A percentile compares a stretch with the other conserved stretches of the same genome.
phyloP scores from a whole-genome alignment of 768 basidiomycete genomes.

The Phylloporus sp. region DNA sequence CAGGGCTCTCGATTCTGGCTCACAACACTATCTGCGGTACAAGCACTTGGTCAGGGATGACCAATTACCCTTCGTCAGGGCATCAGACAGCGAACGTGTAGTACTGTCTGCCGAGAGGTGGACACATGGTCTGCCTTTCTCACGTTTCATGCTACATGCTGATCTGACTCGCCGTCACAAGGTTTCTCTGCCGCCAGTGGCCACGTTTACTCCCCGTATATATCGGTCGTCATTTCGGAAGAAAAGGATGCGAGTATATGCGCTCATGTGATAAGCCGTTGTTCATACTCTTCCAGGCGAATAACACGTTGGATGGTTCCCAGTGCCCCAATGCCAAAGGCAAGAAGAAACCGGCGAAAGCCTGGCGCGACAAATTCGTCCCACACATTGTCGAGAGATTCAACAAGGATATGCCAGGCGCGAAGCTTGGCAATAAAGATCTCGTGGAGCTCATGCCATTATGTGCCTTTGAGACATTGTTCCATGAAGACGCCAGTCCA shows the following conservation, averaged over 20 bases:
- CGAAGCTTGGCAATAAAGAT: constrained; percentile 53
- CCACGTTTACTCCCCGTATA: constrained; percentile 39
- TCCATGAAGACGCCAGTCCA: constrained; percentile 46
- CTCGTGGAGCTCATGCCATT: constrained; percentile 60
- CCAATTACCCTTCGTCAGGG: constrained; percentile 51
- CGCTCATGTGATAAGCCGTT: neutral
- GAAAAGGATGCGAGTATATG: constrained; percentile 40
- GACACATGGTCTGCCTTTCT: constrained; percentile 45
- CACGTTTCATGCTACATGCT: neutral
- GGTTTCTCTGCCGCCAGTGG: constrained; percentile 59
- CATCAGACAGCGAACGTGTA: constrained; percentile 54
- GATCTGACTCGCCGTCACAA: constrained; percentile 23
- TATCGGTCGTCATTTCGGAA: constrained; percentile 53
- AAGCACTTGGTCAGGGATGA: constrained; percentile 38
- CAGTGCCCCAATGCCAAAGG: constrained; percentile 59
- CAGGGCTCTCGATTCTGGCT: constrained; percentile 52
- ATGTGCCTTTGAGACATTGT: constrained; percentile 78
- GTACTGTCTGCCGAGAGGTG: constrained; percentile 68
- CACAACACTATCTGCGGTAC: constrained; percentile 53
- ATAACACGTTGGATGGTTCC: constrained; percentile 64
- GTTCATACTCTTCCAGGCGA: constrained; percentile 36
- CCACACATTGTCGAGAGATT: constrained; percentile 55
- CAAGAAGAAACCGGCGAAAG: constrained; percentile 39
- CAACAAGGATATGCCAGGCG: constrained; percentile 59
- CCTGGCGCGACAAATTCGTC: constrained; percentile 58